Evolutionary conservation across 768 basidiomycete species (phyloP).

Genomic region (Termitomyces sp.): DNA sequence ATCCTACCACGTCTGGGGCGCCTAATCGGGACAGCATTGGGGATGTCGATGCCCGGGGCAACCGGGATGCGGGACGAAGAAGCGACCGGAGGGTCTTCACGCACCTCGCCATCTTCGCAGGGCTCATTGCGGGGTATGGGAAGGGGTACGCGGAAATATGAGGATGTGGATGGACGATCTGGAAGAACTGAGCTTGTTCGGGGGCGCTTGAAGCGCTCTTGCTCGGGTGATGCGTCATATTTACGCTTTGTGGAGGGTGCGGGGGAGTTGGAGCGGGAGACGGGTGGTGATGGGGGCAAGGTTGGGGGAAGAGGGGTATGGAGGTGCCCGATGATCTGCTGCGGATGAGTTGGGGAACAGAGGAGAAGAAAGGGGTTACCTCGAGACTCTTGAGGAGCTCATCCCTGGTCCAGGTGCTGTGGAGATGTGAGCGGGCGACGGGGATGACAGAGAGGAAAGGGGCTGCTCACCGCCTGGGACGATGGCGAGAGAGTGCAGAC

Average conservation of each 20-base stretch:
- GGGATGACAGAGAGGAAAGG: slow-evolving; percentile 6
- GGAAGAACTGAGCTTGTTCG: slow-evolving; percentile 29
- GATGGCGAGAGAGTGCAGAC: slow-evolving; percentile 15
- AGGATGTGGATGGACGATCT: slow-evolving; percentile 5
- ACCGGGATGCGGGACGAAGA: slow-evolving; percentile 21
- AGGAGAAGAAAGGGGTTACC: slow-evolving; percentile 22
- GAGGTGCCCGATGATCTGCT: slow-evolving; percentile 38
- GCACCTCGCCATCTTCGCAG: slow-evolving; percentile 50
- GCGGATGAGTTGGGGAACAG: slow-evolving; percentile 8
- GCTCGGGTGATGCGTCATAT: slow-evolving; percentile 30
- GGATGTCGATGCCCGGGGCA: slow-evolving; percentile 19
- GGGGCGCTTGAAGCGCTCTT: slow-evolving; percentile 41
- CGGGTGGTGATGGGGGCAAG: slow-evolving; percentile 47
- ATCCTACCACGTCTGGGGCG: slow-evolving; percentile 61
- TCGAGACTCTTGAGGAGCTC: slow-evolving; percentile 43
- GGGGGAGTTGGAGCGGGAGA: slow-evolving; percentile 44
- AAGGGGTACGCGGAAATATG: slow-evolving; percentile 7
- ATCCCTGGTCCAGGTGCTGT: slow-evolving; percentile 45
- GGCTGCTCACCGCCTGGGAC: slow-evolving; percentile 28
- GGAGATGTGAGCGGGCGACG: slow-evolving; percentile 10
- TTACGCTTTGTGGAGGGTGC: slow-evolving; percentile 44
- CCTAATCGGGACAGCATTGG: slow-evolving; percentile 51
- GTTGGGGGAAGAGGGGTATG: slow-evolving; percentile 36
- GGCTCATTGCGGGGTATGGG: slow-evolving; percentile 34
- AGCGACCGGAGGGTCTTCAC: slow-evolving; percentile 34